Evolutionary conservation across 352 stramenopile species (phyloP).

Genomic region (Pythium periplocum): DNA sequence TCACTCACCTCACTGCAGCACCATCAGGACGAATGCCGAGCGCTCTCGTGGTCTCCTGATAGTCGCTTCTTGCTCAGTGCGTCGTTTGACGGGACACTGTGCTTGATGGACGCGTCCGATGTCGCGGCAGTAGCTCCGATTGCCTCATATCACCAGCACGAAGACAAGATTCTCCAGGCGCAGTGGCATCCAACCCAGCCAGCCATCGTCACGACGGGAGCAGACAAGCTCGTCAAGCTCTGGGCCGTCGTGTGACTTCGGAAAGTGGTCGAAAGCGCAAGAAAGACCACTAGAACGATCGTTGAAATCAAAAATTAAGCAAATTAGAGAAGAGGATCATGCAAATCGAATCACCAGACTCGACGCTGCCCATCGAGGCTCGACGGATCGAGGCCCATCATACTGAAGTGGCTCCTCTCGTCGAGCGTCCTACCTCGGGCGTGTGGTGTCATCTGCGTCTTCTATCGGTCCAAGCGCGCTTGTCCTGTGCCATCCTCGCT

Average conservation of each 20-base stretch:
- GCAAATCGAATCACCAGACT: no score
- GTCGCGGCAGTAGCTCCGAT: slow-evolving; percentile 21
- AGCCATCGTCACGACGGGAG: slow-evolving; percentile 51
- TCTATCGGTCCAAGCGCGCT: no score
- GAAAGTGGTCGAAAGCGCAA: neutral
- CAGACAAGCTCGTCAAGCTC: slow-evolving; percentile 65
- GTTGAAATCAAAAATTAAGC: slow-evolving; percentile 1
- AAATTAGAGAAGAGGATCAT: slow-evolving; percentile 6
- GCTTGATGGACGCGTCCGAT: slow-evolving; percentile 17
- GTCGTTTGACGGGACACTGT: slow-evolving; percentile 59
- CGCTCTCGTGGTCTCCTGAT: slow-evolving; percentile 51
- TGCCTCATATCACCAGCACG: slow-evolving; percentile 48
- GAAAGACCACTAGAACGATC: slow-evolving; percentile 6
- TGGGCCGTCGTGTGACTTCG: slow-evolving; percentile 36
- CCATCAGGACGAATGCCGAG: slow-evolving; percentile 57
- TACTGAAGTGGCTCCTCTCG: no score
- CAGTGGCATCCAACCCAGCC: slow-evolving; percentile 55
- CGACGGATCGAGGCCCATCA: no score
- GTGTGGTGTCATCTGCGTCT: no score
- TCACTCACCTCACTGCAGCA: slow-evolving; percentile 25
- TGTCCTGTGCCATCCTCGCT: no score
- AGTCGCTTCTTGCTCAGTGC: slow-evolving; percentile 55
- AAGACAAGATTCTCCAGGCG: slow-evolving; percentile 62
- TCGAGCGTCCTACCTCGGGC: no score
- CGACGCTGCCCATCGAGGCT: no score